Evolutionary conservation across 345 rosid genomes (phyloP), one percentile per base, ranked within the genome.

Genomic region (Aethionema arabicum): DNA sequence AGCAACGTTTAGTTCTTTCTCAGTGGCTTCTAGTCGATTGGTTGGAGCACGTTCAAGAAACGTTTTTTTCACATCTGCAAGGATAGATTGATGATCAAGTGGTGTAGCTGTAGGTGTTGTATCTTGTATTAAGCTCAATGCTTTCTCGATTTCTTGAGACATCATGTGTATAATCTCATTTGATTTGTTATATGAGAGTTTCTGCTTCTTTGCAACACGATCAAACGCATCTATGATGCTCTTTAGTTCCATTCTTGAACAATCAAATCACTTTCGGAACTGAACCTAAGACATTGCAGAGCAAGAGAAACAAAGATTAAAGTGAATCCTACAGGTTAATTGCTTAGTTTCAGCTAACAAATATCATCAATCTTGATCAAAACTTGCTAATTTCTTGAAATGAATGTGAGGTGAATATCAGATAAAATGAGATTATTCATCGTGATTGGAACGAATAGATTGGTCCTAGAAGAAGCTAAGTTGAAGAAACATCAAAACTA

Each of bases 151-250:
- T 76, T 88, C 95, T 69, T 68, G 77, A 49, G 72, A 42, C 4
- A 82, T 59, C 66, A 70, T 69, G 15, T 80, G 85, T 8, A 83
- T 62, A 53, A 82, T 73, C 77, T 85, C 89, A 6, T 85, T 77
- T 8, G 81, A 67, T 77, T 75, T 83, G 43, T 65, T 78, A 37
- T 65, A 69, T 2, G 87, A 85, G 38, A 85, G 73, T 66, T 79
- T 87, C 70, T 85, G 95, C 77, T 85, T 87, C 64, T 77, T 87
- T 5, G 83, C 62, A 59, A 87, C 89, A 52, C 85, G 89, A 69
- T 87, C 91, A 73, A 87, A 85, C 59, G 84, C 91, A 56, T 87
- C 95, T 58, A 76, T 87, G 30, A 85, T 72, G 35, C 76, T 82
- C 76, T 81, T 87, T 70, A 87, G 69, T 79, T 87, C 87, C 95